Conservation (phyloP, 2,329 filamentous ascomycete genomes). For the Cercospora berteroae region DNA sequence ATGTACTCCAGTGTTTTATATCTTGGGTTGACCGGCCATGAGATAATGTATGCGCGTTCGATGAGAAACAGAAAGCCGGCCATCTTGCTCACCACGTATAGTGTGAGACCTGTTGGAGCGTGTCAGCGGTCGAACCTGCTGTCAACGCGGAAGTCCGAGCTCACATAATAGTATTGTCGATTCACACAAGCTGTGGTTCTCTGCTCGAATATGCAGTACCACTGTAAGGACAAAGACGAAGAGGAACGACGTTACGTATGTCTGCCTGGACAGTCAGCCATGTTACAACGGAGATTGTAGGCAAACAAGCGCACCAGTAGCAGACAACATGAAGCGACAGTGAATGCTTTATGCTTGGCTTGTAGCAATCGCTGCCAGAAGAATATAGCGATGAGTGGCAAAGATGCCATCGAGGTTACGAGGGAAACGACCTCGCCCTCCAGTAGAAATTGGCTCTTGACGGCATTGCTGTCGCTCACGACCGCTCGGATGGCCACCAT, state of each 20-base stretch:
- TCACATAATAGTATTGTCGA: conserved; percentile 21
- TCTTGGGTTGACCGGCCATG: conserved; percentile 22
- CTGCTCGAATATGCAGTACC: conserved; percentile 19
- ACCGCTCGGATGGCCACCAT: conserved; percentile 10
- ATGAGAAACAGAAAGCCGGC: conserved; percentile 24
- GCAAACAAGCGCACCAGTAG: conserved; percentile 13
- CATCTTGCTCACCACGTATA: conserved; percentile 22
- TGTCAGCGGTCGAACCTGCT: background rate
- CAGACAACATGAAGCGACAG: conserved; percentile 20
- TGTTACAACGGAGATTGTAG: too few relatives aligned
- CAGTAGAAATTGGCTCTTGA: conserved; percentile 12
- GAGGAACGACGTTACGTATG: conserved; percentile 22
- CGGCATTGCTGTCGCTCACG: conserved; percentile 13
- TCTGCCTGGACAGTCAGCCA: conserved; percentile 11
- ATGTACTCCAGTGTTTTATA: conserved; percentile 23
- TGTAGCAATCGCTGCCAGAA: conserved; percentile 17
- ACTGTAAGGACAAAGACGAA: conserved; percentile 25
- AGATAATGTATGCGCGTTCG: conserved; percentile 27
- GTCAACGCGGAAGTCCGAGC: background rate
- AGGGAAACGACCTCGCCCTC: conserved; percentile 19
- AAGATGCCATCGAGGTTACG: conserved; percentile 10
- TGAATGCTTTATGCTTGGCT: conserved; percentile 14
- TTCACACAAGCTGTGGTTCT: conserved; percentile 18
- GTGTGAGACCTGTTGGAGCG: conserved; percentile 17
- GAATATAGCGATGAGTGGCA: conserved; percentile 21